Evolutionary conservation across 2,329 filamentous ascomycete species (phyloP).

Genomic region (Podosphaera leucotricha): DNA sequence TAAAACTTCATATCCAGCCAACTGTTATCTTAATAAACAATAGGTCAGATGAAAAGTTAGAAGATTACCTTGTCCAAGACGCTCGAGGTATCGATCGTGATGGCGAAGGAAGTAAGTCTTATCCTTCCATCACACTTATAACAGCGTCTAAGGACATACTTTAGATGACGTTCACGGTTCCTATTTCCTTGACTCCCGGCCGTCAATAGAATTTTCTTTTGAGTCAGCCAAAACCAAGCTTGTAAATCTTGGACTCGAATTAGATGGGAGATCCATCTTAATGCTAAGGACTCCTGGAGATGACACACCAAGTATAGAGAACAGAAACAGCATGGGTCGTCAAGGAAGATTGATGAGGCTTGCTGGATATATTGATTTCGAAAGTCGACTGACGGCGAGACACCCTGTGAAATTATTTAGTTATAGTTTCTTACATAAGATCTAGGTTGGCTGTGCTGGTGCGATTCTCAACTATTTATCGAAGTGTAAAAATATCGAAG

Average conservation of each 20-base stretch:
- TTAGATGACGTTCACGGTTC: slow-evolving; percentile 18
- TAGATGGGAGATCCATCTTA: slow-evolving; percentile 23
- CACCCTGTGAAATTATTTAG: not conserved
- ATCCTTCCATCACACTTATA: not conserved
- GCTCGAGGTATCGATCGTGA: slow-evolving; percentile 10
- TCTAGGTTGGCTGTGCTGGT: slow-evolving; percentile 54
- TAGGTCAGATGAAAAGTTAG: slow-evolving; percentile 14
- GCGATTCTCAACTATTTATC: slow-evolving; percentile 62
- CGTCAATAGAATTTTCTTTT: slow-evolving; percentile 49
- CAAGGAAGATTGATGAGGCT: slow-evolving; percentile 45
- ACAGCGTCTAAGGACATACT: not conserved
- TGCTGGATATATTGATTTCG: slow-evolving; percentile 46
- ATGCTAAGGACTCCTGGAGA: slow-evolving; percentile 39
- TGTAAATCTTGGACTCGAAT: slow-evolving; percentile 25
- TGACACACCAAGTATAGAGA: slow-evolving; percentile 10
- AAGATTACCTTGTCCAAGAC: slow-evolving; percentile 13
- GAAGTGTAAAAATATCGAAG: slow-evolving; percentile 38
- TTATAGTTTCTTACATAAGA: slow-evolving; percentile 2
- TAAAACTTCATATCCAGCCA: slow-evolving; percentile 30
- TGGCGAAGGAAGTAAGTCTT: slow-evolving; percentile 9
- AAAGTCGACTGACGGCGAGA: slow-evolving; percentile 44
- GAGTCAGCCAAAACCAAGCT: slow-evolving; percentile 43
- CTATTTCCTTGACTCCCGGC: slow-evolving; percentile 38
- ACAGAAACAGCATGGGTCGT: slow-evolving; percentile 21
- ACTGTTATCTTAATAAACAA: slow-evolving; percentile 27